Evolutionary conservation across 2,329 filamentous ascomycete genomes (phyloP).

Genomic region (Colletotrichum sp.): DNA sequence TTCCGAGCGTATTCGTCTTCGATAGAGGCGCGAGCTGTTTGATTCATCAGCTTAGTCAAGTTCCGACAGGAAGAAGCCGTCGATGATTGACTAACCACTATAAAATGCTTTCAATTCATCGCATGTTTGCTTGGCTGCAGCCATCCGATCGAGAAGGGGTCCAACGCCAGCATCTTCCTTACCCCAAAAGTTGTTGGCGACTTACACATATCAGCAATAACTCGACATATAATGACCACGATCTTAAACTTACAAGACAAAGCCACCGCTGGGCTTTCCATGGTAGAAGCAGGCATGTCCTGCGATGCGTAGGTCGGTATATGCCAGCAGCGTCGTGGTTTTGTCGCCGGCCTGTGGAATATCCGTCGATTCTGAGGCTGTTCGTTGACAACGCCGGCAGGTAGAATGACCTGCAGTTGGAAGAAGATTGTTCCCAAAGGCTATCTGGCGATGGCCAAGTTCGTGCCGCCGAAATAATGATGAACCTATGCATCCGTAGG

Average conservation of each 20-base stretch:
- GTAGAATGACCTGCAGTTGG: not conserved
- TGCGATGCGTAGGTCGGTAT: not conserved
- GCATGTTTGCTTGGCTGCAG: slow-evolving; percentile 89
- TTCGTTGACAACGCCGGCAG: not conserved
- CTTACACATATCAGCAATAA: slow-evolving; percentile 48
- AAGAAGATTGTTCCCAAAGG: not conserved
- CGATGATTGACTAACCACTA: slow-evolving; percentile 58
- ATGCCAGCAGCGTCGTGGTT: not conserved
- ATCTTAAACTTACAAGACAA: slow-evolving; percentile 63
- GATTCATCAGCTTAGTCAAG: not conserved
- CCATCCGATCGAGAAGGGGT: slow-evolving; percentile 93
- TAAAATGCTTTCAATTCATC: slow-evolving; percentile 96
- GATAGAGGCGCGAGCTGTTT: slow-evolving; percentile 81
- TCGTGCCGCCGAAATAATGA: not conserved
- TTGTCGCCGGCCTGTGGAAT: not conserved
- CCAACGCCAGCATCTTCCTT: slow-evolving; percentile 96
- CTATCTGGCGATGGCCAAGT: not conserved
- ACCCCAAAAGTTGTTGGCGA: slow-evolving; percentile 99
- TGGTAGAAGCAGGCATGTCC: slow-evolving; percentile 65
- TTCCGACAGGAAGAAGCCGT: not conserved
- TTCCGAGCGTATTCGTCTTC: slow-evolving; percentile 97
- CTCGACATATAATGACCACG: not conserved
- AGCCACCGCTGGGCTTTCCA: slow-evolving; percentile 68
- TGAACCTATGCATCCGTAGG: not conserved
- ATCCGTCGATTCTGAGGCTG: not conserved